Evolutionary conservation across 2,329 filamentous ascomycete genomes (phyloP).

Genomic region (Pyrenophora tritici-repentis): DNA sequence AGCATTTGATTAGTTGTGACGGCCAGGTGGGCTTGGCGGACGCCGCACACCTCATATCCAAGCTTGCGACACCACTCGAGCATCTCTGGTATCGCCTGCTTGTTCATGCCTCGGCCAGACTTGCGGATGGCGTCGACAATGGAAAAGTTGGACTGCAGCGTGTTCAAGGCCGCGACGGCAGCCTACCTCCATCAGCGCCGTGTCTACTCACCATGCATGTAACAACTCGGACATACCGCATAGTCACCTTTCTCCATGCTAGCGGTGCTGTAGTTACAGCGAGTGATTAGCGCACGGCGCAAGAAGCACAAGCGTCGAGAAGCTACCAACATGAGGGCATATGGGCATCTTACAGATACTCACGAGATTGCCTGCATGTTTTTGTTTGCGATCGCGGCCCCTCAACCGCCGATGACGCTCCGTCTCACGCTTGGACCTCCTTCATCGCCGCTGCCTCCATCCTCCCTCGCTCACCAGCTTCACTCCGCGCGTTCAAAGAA

Average conservation of each 20-base stretch:
- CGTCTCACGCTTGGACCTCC: not conserved
- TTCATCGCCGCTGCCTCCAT: not conserved
- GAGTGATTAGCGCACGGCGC: conserved; percentile 16
- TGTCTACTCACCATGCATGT: not conserved
- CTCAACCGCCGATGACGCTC: conserved; percentile 35
- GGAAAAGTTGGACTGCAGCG: conserved; percentile 78
- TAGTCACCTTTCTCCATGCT: conserved; percentile 45
- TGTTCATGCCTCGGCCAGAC: conserved; percentile 74
- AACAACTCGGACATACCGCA: conserved; percentile 28
- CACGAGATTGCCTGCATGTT: conserved; percentile 5
- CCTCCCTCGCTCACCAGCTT: not conserved
- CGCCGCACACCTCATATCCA: conserved; percentile 69
- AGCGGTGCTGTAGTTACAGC: conserved; percentile 19
- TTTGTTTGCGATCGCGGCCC: conserved; percentile 19
- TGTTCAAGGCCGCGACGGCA: conserved; percentile 75
- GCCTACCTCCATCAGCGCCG: conserved; percentile 52
- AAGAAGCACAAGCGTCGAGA: conserved; percentile 24
- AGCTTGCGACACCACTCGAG: conserved; percentile 74
- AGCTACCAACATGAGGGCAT: conserved; percentile 42
- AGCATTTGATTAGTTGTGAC: conserved; percentile 11
- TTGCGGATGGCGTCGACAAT: conserved; percentile 78
- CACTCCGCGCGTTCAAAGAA: not conserved
- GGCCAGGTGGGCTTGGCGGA: conserved; percentile 6
- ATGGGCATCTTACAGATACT: conserved; percentile 28
- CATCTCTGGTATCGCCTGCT: conserved; percentile 80